Conservation (phyloP, 257 asterid genomes). For the Leonotis leonurus region DNA sequence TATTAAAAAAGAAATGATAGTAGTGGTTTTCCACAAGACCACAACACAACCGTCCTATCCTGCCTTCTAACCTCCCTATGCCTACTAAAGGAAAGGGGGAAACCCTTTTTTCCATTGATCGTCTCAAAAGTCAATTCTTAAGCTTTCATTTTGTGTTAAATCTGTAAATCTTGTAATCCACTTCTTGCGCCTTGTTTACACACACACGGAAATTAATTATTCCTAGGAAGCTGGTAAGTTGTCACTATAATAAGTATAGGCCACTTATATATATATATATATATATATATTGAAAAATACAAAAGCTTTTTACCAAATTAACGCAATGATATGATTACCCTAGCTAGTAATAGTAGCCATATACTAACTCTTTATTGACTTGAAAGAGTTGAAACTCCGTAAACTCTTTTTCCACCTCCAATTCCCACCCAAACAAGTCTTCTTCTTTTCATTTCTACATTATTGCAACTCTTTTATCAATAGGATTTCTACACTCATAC, state of each 20-base stretch:
- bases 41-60: constrained; percentile 22
- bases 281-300: not conserved
- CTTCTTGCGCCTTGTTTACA: constrained; percentile 9
- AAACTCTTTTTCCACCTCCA: constrained; percentile 25
- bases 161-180: not conserved
- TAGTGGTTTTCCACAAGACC: no score
- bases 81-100: no score
- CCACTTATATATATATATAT: not conserved
- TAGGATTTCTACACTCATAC: no score
- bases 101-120: not conserved
- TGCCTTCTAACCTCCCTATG: constrained; percentile 2
- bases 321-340: constrained; percentile 12
- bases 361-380: constrained; percentile 25
- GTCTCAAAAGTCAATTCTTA: constrained; percentile 2
- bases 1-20: no score
- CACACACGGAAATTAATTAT: not conserved
- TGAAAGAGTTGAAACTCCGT: constrained; percentile 22
- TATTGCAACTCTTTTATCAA: no score
- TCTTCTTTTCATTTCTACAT: not conserved
- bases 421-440: not conserved
- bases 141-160: not conserved
- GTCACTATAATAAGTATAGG: constrained; percentile 4
- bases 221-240: not conserved
- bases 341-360: constrained; percentile 8
- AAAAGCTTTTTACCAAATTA: not conserved